Conservation (phyloP, 1,139 yeast genomes). For the Candida gigantensis region DNA sequence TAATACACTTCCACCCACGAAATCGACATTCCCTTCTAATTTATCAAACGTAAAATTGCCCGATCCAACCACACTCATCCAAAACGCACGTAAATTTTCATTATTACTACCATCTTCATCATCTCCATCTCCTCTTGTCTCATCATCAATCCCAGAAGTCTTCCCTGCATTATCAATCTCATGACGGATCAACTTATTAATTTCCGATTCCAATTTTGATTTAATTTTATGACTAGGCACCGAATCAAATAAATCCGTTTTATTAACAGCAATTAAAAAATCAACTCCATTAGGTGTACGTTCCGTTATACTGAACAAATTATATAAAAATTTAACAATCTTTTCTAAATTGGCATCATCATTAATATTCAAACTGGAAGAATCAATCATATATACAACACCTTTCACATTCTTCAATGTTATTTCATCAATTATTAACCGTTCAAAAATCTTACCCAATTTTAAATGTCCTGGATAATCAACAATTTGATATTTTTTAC, state of each 20-base stretch:
- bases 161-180: slow-evolving; percentile 34
- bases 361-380: slow-evolving; percentile 44
- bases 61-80: slow-evolving; percentile 50
- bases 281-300: slow-evolving; percentile 65
- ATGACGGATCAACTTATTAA: slow-evolving; percentile 55
- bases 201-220: slow-evolving; percentile 60
- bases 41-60: slow-evolving; percentile 57
- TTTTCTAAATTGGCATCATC: slow-evolving; percentile 36
- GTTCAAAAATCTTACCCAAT: slow-evolving; percentile 53
- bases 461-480: slow-evolving; percentile 90
- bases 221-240: slow-evolving; percentile 66
- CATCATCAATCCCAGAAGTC: slow-evolving; percentile 38
- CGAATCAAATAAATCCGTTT: slow-evolving; percentile 80
- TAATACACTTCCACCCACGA: slow-evolving; percentile 69
- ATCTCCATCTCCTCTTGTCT: slow-evolving; percentile 27
- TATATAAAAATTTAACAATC: slow-evolving; percentile 56
- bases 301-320: slow-evolving; percentile 59
- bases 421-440: slow-evolving; percentile 43
- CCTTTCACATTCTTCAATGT: slow-evolving; percentile 57
- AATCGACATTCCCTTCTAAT: slow-evolving; percentile 73
- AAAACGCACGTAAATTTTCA: slow-evolving; percentile 36
- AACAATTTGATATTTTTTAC: slow-evolving; percentile 48
- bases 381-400: slow-evolving; percentile 68
- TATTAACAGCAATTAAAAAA: slow-evolving; percentile 76
- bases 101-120: slow-evolving; percentile 28